phyloP scores from a whole-genome alignment of 139 green algal species.

The Chlorella sp. region DNA sequence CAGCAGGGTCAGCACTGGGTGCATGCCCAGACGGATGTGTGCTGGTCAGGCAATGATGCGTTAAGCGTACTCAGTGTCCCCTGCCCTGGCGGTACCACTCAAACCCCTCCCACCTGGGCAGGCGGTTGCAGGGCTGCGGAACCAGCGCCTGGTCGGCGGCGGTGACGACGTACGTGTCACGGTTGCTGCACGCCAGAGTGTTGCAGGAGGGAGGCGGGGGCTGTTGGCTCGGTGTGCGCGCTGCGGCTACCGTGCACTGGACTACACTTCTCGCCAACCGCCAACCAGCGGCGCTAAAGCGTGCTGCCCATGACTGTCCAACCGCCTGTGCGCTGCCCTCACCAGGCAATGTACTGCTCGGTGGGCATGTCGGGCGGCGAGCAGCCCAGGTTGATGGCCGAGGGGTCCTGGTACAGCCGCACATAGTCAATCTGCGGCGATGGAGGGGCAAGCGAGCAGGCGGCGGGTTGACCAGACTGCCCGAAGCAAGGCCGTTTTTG shows the following conservation, averaged over 20 bases:
- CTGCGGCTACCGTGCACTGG: not conserved
- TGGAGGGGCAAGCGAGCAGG: not conserved
- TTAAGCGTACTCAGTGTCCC: too few relatives aligned
- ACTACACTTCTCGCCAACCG: not conserved
- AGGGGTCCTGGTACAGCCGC: conserved; percentile 13
- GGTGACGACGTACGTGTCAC: not conserved
- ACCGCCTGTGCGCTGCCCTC: too few relatives aligned
- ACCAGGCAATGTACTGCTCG: conserved; percentile 22
- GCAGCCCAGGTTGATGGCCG: conserved; percentile 14
- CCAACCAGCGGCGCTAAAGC: too few relatives aligned
- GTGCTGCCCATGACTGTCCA: too few relatives aligned
- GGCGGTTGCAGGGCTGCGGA: not conserved
- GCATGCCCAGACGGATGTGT: too few relatives aligned
- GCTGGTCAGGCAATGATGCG: not conserved
- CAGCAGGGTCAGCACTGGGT: too few relatives aligned
- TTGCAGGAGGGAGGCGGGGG: not conserved
- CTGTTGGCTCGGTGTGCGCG: not conserved
- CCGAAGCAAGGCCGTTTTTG: too few relatives aligned
- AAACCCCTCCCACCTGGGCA: not conserved
- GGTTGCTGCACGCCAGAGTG: not conserved
- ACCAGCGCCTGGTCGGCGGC: not conserved
- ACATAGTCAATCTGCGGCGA: conserved; percentile 9
- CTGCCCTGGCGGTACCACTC: not conserved
- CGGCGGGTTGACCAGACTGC: too few relatives aligned
- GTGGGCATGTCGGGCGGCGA: conserved; percentile 1